Evolutionary conservation across 164 flowering plant genomes (phyloP).

Genomic region (Macadamia integrifolia): DNA sequence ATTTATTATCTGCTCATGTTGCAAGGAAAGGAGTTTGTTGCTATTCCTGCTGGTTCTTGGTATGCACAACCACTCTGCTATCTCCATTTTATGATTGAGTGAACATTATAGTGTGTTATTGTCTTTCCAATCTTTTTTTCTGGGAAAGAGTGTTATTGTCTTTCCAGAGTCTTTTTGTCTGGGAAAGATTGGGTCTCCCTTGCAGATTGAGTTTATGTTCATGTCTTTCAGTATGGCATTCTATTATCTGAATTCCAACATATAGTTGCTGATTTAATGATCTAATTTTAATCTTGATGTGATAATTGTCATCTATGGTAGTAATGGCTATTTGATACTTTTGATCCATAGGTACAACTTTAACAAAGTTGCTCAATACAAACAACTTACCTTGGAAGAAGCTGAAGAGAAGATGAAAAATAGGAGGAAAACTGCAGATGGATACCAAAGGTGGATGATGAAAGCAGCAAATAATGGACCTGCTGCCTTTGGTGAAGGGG

Average conservation of each 20-base stretch:
- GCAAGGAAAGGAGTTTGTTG: constrained; percentile 89
- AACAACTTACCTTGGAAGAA: constrained; percentile 97
- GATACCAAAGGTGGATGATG: constrained; percentile 99
- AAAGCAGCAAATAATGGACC: constrained; percentile 86
- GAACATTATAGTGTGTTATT: neutral
- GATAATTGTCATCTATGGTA: neutral
- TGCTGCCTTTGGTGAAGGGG: constrained; percentile 86
- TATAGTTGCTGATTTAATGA: neutral
- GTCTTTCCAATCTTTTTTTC: neutral
- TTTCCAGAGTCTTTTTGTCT: neutral
- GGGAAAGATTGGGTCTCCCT: neutral
- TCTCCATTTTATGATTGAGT: neutral
- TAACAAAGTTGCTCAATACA: constrained; percentile 94
- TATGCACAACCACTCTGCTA: constrained; percentile 21
- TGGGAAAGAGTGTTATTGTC: neutral
- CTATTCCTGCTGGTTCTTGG: constrained; percentile 98
- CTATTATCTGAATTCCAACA: neutral
- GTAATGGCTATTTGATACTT: neutral
- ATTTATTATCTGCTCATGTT: constrained; percentile 74
- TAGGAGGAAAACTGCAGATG: constrained; percentile 84
- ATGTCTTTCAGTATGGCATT: neutral
- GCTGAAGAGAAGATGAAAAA: constrained; percentile 98
- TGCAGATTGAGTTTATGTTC: neutral
- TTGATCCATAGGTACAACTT: constrained; percentile 69
- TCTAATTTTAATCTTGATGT: neutral